Evolutionary conservation across 2,329 filamentous ascomycete species (phyloP), one percentile per base, ranked within the genome.

Genomic region (Penicillium sp.): DNA sequence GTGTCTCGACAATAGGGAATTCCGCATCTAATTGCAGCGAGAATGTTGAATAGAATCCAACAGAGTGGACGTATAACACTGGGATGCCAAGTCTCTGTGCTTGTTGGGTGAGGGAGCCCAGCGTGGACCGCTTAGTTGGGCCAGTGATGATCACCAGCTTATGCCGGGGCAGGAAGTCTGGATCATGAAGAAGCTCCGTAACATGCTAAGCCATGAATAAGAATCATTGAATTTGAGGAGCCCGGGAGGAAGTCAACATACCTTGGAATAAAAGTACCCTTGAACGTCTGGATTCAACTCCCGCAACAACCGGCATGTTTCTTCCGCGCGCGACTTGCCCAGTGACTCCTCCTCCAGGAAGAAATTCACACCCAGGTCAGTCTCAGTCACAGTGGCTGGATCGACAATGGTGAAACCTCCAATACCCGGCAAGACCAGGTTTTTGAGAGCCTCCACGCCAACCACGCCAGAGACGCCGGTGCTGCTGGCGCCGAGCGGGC

Each of bases 311-410:
- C 88, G 87, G 59, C 89, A 88, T 56, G 90, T 90, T 72, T 90
- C 88, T 73, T 92, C 85, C 1, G 94, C 91, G 66, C 95, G 87
- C 28, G 87, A 87, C 69, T 88, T 88, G 55, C 92, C 93, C 39
- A 96, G 74, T 64, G 87, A 89, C 51, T 83, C 81, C 68, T 95
- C 87, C 62, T 96, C 91, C 0, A 99, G 82, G 71, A 99, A 99
- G 83, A 99, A 99, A 78, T 99, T 99, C 63, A 97, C 89, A 4
- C 96, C 95, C 42, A 99, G 81, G 70, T 99, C 95, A 43, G 87
- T 83, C 67, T 96, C 89, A 1, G 81, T 82, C n/a, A 99, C 93
- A 2, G 84, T 75, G 1, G 87, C 85, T 6, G 90, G 87, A 70
- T 99, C 95, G 54, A 90, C 89, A 62, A 99, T 96, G 0, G 91